Evolutionary conservation across 768 basidiomycete genomes (phyloP), one percentile per base, ranked within the genome.

Genomic region (Melanogaster broomeanus): DNA sequence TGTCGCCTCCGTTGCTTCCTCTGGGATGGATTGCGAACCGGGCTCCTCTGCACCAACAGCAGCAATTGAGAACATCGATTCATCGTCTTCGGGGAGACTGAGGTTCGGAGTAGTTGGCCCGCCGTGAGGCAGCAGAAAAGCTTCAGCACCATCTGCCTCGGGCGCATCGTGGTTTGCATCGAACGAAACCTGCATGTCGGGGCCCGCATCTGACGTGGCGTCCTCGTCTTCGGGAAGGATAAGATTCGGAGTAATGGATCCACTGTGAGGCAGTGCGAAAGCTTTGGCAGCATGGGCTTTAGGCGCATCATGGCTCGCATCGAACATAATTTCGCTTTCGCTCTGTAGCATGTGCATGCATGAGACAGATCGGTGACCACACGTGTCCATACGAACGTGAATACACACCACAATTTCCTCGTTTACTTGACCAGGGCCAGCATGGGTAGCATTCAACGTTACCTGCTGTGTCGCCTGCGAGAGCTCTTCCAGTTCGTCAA

Each of bases 221-320:
- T 3, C 7, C 6, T 34, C 41, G 9, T 52, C 49, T 13, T 62
- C 55, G 6, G 62, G 60, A 1, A 64, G 43, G 24, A 65, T 1
- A 7, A 65, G 61, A 16, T 60, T 45, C 24, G 58, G 56, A 6
- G 56, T 51, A 4, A 27, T 39, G n/a, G 22, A 7, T 13, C 27
- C 41, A 9, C 4, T 16, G n/a, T 28, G 13, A 25, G 25, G 11
- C 28, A 27, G 16, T n/a, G 41, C 16, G 15, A 25, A 15, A n/a
- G 35, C 33, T 34, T 34, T 11, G 12, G 16, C 33, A 34, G 3
- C n/a, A 10, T 28, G 13, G 5, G 10, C 5, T 15, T 15, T 27
- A 21, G 13, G 37, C 19, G 22, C 7, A 6, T 31, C n/a, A 21
- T 12, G 22, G 19, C 8, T 18, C 8, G 37, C 39, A 13, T 43